Percentiles rank a stretch among this genome's conserved stretches.
Conservation (phyloP, 371 early-diverging fungal genomes). For the Mortierella sp. region DNA sequence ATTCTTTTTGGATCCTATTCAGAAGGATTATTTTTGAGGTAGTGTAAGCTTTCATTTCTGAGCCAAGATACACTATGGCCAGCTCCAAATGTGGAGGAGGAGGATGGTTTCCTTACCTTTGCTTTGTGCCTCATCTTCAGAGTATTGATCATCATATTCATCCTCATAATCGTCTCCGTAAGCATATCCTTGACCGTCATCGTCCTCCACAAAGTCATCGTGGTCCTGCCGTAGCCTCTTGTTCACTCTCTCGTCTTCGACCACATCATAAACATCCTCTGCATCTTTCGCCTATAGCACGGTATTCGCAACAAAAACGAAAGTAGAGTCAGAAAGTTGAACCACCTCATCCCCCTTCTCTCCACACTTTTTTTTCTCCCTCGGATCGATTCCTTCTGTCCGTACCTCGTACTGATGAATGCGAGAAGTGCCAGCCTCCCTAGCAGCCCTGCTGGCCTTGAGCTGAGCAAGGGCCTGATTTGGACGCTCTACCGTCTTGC, state of each 20-base stretch:
- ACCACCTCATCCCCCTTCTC: no score
- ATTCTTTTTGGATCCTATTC: constrained; percentile 30
- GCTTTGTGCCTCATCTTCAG: constrained; percentile 36
- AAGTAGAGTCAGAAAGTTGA: neutral
- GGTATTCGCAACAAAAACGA: neutral
- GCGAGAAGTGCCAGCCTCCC: constrained; percentile 27
- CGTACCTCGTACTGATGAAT: constrained; percentile 44
- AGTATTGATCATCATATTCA: constrained; percentile 63
- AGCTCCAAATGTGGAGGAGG: neutral
- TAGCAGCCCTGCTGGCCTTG: constrained; percentile 23
- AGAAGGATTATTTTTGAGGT: neutral
- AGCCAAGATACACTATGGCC: neutral
- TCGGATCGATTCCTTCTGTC: neutral
- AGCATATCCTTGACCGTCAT: constrained; percentile 86
- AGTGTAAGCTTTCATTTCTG: no score
- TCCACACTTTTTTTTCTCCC: no score
- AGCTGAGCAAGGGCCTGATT: constrained; percentile 26
- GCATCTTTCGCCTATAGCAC: constrained; percentile 34
- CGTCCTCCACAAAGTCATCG: constrained; percentile 86
- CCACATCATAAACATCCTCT: constrained; percentile 56
- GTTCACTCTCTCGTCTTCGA: constrained; percentile 64
- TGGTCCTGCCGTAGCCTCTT: constrained; percentile 61
- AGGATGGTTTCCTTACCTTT: constrained; percentile 13
- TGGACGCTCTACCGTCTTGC: constrained; percentile 25
- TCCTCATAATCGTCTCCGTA: constrained; percentile 72